Evolutionary conservation across 2,329 filamentous ascomycete species (phyloP).

Genomic region (Passalora sequoiae): DNA sequence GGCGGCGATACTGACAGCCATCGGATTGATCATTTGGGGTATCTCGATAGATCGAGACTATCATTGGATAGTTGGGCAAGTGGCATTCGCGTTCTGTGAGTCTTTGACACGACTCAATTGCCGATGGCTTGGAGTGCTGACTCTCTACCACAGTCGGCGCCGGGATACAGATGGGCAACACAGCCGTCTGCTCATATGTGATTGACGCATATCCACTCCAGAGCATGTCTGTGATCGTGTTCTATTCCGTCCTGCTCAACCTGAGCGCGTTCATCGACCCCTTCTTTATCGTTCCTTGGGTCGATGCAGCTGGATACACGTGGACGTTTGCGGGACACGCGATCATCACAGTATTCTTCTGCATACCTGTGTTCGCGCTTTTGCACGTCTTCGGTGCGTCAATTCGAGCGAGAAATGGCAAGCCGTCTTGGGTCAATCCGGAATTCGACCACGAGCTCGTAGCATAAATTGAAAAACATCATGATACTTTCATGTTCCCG

Average conservation of each 20-base stretch:
- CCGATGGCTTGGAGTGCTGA: constrained; percentile 5
- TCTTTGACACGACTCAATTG: not conserved
- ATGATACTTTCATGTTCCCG: too few species aligned
- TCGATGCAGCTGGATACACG: constrained; percentile 16
- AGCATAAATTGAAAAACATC: too few species aligned
- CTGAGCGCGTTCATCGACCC: constrained; percentile 18
- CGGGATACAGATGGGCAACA: constrained; percentile 20
- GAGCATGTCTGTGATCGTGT: constrained; percentile 20
- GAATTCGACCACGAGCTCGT: constrained; percentile 18
- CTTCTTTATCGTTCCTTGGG: constrained; percentile 19
- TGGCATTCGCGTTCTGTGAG: constrained; percentile 18
- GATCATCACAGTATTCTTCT: constrained; percentile 17
- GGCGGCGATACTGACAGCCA: constrained; percentile 11
- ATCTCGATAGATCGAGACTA: constrained; percentile 16
- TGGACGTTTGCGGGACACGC: constrained; percentile 20
- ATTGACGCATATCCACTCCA: constrained; percentile 18
- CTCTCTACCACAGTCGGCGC: constrained; percentile 10
- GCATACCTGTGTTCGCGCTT: constrained; percentile 15
- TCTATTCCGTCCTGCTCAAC: constrained; percentile 19
- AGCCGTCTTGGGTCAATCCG: constrained; percentile 17
- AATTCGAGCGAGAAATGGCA: constrained; percentile 10
- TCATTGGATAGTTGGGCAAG: constrained; percentile 20
- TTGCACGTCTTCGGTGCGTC: constrained; percentile 14
- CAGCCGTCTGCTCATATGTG: constrained; percentile 17
- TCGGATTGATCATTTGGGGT: constrained; percentile 17